These are phyloP conservation scores for Staphylotrichum longicolle DNA, from an alignment of 495 filamentous ascomycete species.

Conservation along the genomic window DNA sequence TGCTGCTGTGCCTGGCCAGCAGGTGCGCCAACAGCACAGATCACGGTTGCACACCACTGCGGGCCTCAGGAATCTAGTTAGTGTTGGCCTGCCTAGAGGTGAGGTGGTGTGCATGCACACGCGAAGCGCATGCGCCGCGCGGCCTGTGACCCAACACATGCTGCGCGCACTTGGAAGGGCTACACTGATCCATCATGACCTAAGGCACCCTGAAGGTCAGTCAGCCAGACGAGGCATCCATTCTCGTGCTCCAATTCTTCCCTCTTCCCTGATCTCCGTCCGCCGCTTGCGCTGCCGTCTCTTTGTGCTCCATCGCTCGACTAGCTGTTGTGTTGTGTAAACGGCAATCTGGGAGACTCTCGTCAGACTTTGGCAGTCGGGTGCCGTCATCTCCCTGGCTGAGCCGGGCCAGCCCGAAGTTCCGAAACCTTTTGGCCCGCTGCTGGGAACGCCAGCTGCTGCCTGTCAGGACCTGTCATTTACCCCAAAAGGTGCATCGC, in stretches of 20 bases:
- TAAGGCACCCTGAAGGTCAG: background rate
- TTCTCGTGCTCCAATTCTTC: too few relatives aligned
- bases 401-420: conserved; percentile 19
- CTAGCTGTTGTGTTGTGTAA: too few relatives aligned
- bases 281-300: too few relatives aligned
- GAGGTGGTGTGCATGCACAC: too few relatives aligned
- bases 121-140: conserved; percentile 20
- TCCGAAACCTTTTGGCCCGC: background rate
- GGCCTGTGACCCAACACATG: conserved; percentile 32
- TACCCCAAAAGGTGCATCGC: background rate
- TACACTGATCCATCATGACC: conserved; percentile 35
- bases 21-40: background rate
- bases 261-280: too few relatives aligned
- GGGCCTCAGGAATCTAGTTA: too few relatives aligned
- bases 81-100: too few relatives aligned
- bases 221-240: too few relatives aligned
- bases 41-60: too few relatives aligned
- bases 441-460: background rate
- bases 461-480: background rate
- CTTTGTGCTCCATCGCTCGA: too few relatives aligned
- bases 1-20: background rate
- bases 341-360: background rate
- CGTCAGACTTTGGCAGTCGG: background rate
- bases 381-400: conserved; percentile 3
- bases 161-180: background rate